phyloP scores from a whole-genome alignment of 2,329 filamentous ascomycete species.

The Drechslerella dactyloides region DNA sequence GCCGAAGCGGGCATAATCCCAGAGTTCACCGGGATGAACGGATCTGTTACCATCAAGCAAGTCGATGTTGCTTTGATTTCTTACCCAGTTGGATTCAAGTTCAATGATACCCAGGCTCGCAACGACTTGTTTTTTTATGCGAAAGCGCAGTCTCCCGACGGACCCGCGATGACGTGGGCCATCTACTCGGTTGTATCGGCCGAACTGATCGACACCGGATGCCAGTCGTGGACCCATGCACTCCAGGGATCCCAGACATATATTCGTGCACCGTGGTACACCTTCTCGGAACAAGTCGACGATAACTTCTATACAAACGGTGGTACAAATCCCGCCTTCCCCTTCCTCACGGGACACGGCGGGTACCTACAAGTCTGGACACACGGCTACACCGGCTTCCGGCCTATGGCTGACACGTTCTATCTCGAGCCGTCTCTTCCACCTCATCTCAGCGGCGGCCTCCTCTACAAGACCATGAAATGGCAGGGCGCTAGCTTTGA shows the following conservation, averaged over 20 bases:
- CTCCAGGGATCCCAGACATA: slow-evolving; percentile 71
- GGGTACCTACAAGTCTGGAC: slow-evolving; percentile 72
- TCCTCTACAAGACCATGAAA: slow-evolving; percentile 54
- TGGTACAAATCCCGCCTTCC: slow-evolving; percentile 71
- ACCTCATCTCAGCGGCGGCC: slow-evolving; percentile 64
- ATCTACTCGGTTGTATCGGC: slow-evolving; percentile 73
- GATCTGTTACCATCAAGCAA: slow-evolving; percentile 71
- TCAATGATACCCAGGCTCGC: slow-evolving; percentile 64
- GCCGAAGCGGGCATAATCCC: slow-evolving; percentile 66
- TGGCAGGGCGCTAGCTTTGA: slow-evolving; percentile 54
- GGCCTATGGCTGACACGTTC: slow-evolving; percentile 66
- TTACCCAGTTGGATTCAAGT: slow-evolving; percentile 68
- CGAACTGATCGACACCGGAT: slow-evolving; percentile 70
- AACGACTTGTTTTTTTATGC: slow-evolving; percentile 73
- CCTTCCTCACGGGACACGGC: slow-evolving; percentile 74
- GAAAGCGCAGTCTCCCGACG: slow-evolving; percentile 70
- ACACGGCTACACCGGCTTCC: slow-evolving; percentile 71
- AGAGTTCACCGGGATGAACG: slow-evolving; percentile 72
- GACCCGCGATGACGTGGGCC: slow-evolving; percentile 75
- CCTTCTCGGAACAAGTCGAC: slow-evolving; percentile 72
- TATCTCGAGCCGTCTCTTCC: slow-evolving; percentile 71
- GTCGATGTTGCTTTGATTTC: slow-evolving; percentile 73
- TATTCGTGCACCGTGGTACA: slow-evolving; percentile 70
- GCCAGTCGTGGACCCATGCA: slow-evolving; percentile 72
- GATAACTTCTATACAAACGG: slow-evolving; percentile 69